These are phyloP conservation scores for Coccomyxa subellipsoidea DNA, from an alignment of 163 green algal species.

Conservation along the genomic window DNA sequence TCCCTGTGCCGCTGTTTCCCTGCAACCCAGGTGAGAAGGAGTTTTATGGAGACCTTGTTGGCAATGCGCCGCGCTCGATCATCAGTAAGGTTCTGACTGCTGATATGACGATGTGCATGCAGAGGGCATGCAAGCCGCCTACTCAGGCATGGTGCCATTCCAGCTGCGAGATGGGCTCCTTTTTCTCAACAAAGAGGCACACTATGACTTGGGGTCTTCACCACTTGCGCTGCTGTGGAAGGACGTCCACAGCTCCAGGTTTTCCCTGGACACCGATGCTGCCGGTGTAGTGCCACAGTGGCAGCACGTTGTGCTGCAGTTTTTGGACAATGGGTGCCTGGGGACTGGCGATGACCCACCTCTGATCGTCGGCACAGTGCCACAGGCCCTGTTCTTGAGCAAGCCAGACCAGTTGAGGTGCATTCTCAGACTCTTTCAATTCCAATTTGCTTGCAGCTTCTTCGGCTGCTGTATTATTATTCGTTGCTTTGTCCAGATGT, in stretches of 20 bases:
- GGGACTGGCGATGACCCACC: constrained; percentile 67
- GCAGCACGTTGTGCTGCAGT: constrained; percentile 54
- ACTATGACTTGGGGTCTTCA: constrained; percentile 56
- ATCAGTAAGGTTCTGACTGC: no score
- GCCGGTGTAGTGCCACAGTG: constrained; percentile 27
- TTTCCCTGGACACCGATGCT: constrained; percentile 60
- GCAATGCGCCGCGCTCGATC: no score
- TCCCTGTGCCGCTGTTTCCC: constrained; percentile 29
- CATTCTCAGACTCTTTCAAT: no score
- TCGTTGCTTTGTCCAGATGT: no score
- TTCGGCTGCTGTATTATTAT: no score
- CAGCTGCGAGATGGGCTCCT: constrained; percentile 61
- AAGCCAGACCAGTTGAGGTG: constrained; percentile 35
- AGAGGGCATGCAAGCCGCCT: constrained; percentile 39
- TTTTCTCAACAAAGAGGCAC: constrained; percentile 69
- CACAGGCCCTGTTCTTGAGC: constrained; percentile 33
- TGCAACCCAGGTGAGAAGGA: constrained; percentile 22
- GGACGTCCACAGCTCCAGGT: constrained; percentile 63
- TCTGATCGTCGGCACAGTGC: constrained; percentile 63
- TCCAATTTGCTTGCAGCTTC: no score
- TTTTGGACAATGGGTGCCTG: constrained; percentile 51
- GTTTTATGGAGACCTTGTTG: no score
- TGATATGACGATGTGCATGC: constrained; percentile 13
- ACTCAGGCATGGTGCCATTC: constrained; percentile 35
- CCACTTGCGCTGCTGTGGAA: constrained; percentile 84